These are phyloP conservation scores for Areca catechu DNA, from an alignment of 176 grass and related monocot genomes.

Conservation along the genomic window DNA sequence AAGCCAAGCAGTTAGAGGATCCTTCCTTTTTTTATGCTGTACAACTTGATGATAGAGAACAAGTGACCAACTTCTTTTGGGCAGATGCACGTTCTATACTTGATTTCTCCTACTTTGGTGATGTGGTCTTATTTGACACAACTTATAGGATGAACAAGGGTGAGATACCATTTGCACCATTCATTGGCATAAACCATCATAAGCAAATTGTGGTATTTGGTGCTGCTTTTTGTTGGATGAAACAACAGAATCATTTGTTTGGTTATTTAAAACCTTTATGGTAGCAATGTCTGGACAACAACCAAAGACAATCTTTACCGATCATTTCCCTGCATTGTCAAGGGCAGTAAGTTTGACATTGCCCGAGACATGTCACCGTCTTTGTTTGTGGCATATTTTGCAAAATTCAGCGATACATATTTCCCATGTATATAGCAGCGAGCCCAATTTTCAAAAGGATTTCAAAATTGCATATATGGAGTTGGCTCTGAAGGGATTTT, in stretches of 20 bases:
- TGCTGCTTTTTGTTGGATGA: slow-evolving; percentile 3
- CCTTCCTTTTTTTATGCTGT: slow-evolving; percentile 3
- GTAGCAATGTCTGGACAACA: not conserved
- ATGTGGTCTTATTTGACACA: slow-evolving; percentile 9
- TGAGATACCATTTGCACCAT: slow-evolving; percentile 4
- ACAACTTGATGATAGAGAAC: not conserved
- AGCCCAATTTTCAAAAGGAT: too few species aligned
- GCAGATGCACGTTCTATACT: not conserved
- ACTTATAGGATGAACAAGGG: not conserved
- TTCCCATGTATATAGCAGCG: too few species aligned
- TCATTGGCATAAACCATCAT: slow-evolving; percentile 9
- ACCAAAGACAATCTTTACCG: too few species aligned
- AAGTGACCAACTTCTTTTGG: slow-evolving; percentile 9
- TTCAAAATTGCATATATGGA: slow-evolving; percentile 10
- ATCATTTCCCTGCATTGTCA: too few species aligned
- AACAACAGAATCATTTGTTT: slow-evolving; percentile 2
- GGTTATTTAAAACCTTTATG: slow-evolving; percentile 8
- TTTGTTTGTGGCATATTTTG: too few species aligned
- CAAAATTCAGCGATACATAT: too few species aligned
- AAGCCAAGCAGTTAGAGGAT: not conserved
- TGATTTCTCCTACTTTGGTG: slow-evolving; percentile 4
- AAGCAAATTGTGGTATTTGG: slow-evolving; percentile 4
- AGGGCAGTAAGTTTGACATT: too few species aligned
- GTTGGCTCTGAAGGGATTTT: not conserved
- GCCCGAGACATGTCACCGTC: too few species aligned